phyloP scores from a whole-genome alignment of 805 yeast genomes.

The Jamesozyma lodderae region DNA sequence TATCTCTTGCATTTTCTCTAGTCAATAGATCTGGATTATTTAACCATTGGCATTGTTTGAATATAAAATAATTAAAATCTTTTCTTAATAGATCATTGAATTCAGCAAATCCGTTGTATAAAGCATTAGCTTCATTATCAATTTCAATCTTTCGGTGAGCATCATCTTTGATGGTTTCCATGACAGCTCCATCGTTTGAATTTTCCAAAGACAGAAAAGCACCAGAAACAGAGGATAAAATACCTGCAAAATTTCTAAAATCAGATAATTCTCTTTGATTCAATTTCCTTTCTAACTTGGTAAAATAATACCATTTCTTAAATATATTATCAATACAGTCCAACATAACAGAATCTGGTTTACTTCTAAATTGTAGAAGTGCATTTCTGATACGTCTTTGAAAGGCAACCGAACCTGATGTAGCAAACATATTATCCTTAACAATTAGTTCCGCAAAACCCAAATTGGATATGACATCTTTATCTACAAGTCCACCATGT shows the following conservation, averaged over 20 bases:
- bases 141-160: neutral
- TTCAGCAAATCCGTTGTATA: slow-evolving; percentile 1
- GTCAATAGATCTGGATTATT: slow-evolving; percentile 43
- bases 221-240: slow-evolving; percentile 63
- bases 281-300: slow-evolving; percentile 12
- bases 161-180: neutral
- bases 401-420: slow-evolving; percentile 59
- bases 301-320: slow-evolving; percentile 25
- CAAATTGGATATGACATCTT: slow-evolving; percentile 17
- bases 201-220: neutral
- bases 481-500: slow-evolving; percentile 8
- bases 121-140: neutral
- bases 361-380: slow-evolving; percentile 19
- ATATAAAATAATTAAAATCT: slow-evolving; percentile 40
- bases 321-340: slow-evolving; percentile 32
- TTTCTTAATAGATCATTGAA: slow-evolving; percentile 16
- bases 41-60: slow-evolving; percentile 41
- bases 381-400: slow-evolving; percentile 54
- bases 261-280: slow-evolving; percentile 35
- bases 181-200: too few species aligned
- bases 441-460: slow-evolving; percentile 38
- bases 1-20: slow-evolving; percentile 65
- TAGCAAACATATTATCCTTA: slow-evolving; percentile 39
- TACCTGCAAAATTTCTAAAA: slow-evolving; percentile 63
- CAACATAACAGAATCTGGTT: slow-evolving; percentile 22